Evolutionary conservation across 768 basidiomycete species (phyloP).

Genomic region (Hericium alpestre): DNA sequence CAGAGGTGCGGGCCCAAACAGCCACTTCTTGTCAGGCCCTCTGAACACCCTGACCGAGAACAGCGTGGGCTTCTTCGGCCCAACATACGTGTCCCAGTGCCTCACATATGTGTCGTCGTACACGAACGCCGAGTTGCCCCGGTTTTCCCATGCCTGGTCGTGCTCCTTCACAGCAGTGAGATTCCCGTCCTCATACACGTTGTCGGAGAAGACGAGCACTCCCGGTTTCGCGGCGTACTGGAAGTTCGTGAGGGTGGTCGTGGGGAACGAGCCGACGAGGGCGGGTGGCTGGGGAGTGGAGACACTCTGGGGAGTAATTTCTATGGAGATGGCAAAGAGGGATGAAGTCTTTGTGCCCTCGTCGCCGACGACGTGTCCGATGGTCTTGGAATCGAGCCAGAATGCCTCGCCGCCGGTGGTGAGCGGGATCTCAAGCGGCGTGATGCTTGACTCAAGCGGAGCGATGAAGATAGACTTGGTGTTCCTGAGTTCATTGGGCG

Average conservation of each 20-base stretch:
- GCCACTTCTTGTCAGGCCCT: conserved; percentile 41
- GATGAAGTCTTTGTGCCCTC: conserved; percentile 39
- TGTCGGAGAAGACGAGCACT: conserved; percentile 74
- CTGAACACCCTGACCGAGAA: conserved; percentile 55
- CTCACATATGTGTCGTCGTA: conserved; percentile 38
- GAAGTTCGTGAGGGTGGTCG: conserved; percentile 61
- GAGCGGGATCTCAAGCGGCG: conserved; percentile 49
- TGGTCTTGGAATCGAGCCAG: conserved; percentile 65
- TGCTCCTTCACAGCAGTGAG: conserved; percentile 57
- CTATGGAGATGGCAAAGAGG: conserved; percentile 50
- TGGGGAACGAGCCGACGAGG: conserved; percentile 57
- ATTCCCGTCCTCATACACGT: conserved; percentile 68
- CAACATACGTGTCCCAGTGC: conserved; percentile 60
- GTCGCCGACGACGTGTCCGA: conserved; percentile 55
- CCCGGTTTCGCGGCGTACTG: conserved; percentile 46
- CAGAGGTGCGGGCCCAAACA: conserved; percentile 38
- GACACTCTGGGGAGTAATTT: conserved; percentile 28
- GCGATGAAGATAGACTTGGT: conserved; percentile 57
- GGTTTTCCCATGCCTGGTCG: conserved; percentile 61
- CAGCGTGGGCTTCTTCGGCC: conserved; percentile 59
- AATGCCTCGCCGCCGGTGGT: conserved; percentile 64
- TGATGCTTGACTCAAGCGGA: conserved; percentile 39
- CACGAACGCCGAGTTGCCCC: conserved; percentile 55
- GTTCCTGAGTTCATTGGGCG: conserved; percentile 34
- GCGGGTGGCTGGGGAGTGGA: conserved; percentile 27